Evolutionary conservation across 495 filamentous ascomycete species (phyloP), one percentile per base, ranked within the genome.

Genomic region (Podospora australis): DNA sequence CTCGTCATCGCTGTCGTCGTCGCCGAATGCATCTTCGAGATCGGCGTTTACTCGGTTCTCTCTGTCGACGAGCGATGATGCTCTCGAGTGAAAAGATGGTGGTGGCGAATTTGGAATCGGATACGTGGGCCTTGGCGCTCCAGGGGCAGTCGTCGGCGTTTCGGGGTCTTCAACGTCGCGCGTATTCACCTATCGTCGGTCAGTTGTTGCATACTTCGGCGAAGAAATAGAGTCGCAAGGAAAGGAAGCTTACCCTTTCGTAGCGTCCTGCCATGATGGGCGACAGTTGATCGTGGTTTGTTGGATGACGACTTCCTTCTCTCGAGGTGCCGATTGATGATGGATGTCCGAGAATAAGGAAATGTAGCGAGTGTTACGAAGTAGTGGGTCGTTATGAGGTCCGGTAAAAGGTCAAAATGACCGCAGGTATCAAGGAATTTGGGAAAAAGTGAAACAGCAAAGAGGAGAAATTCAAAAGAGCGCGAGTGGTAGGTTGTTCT

Each of bases 21-120:
- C 84, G 56, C 85, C 91, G 63, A 98, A 98, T 1, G 92, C 88
- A 64, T 97, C 92, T 46, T 84, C 88, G 30, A 96, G 75, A 3
- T 84, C 85, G 52, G 83, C 72, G 52, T 94, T 83, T 20, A 87
- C 81, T 0, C 19, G 42, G 55, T 36, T 78, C 72, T 57, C 75
- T 73, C 32, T 77, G 72, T 44, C 79, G 25, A 39, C 75, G 25
- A 80, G 78, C 6, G 90, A 95, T 1, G 87, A 87, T 1, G 82
- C 80, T 46, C 86, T 80, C 32, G 90, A 96, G 58, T 78, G 88
- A 65, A 96, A 98, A 8, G 94, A 96, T 17, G 94, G 92, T 16
- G 94, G 90, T 35, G 92, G 90, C 47, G 94, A 97, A 59, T 74
- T 80, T 19, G 90, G 87, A 44, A 84, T 80, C 22, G 74, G 63